Evolutionary conservation across 73 alveolate genomes (phyloP).

Genomic region (Paraurostyla sp.): DNA sequence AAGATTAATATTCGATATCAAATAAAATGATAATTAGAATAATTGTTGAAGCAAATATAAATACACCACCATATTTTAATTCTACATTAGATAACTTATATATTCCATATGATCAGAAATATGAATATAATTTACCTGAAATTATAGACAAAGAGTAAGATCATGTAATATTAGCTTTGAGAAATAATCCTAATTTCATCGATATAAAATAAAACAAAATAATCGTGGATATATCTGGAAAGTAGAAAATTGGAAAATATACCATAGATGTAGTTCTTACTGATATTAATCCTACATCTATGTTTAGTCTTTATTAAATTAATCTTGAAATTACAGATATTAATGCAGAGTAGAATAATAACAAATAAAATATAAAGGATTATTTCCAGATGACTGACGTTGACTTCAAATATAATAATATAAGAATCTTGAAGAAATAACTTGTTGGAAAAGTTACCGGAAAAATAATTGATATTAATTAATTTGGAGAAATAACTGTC

Average conservation of each 20-base stretch:
- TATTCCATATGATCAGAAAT: not conserved
- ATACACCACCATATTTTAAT: too few species aligned
- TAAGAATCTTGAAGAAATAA: not conserved
- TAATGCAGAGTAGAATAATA: not conserved
- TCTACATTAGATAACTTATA: too few species aligned
- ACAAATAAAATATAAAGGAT: not conserved
- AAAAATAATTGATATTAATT: not conserved
- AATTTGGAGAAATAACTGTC: conserved; percentile 13
- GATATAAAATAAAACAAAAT: not conserved
- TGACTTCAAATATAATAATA: not conserved
- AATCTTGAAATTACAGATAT: not conserved
- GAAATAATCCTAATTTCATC: not conserved
- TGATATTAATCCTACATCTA: not conserved
- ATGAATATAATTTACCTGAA: conserved; percentile 1
- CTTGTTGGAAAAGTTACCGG: not conserved
- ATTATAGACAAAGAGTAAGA: not conserved
- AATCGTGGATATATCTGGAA: not conserved
- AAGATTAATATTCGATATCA: too few species aligned
- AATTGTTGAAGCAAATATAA: too few species aligned
- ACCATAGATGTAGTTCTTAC: not conserved
- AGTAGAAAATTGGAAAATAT: not conserved
- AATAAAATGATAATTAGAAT: too few species aligned
- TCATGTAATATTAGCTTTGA: not conserved
- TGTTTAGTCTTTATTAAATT: not conserved
- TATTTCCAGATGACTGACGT: not conserved